Evolutionary conservation across 176 grass and related monocot species (phyloP).

Genomic region (Hordeum vulgare): DNA sequence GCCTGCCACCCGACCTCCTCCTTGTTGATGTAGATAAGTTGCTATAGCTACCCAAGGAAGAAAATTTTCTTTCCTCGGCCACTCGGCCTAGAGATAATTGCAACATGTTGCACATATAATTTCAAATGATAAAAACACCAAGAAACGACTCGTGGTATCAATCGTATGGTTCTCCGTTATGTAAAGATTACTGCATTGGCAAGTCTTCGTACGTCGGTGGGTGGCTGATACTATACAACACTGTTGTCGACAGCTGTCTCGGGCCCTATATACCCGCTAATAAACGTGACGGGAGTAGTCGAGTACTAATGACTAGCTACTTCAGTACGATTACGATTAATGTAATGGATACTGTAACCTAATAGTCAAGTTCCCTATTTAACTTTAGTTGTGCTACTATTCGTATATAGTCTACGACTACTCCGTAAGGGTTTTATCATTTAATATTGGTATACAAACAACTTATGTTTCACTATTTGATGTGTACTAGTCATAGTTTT

Average conservation of each 20-base stretch:
- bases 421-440: neutral
- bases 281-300: neutral
- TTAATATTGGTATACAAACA: neutral
- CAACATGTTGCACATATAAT: neutral
- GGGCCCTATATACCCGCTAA: neutral
- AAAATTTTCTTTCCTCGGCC: neutral
- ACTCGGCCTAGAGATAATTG: neutral
- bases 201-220: neutral
- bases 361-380: neutral
- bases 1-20: neutral
- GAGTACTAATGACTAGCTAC: neutral
- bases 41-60: neutral
- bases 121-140: neutral
- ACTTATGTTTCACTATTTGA: neutral
- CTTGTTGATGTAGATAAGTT: neutral
- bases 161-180: neutral
- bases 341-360: neutral
- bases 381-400: neutral
- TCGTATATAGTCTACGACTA: neutral
- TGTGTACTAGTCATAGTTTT: neutral
- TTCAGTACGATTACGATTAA: neutral
- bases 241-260: neutral
- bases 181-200: neutral
- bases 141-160: neutral
- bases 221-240: neutral